Evolutionary conservation across 768 basidiomycete species (phyloP).

Genomic region (Serendipita indica): DNA sequence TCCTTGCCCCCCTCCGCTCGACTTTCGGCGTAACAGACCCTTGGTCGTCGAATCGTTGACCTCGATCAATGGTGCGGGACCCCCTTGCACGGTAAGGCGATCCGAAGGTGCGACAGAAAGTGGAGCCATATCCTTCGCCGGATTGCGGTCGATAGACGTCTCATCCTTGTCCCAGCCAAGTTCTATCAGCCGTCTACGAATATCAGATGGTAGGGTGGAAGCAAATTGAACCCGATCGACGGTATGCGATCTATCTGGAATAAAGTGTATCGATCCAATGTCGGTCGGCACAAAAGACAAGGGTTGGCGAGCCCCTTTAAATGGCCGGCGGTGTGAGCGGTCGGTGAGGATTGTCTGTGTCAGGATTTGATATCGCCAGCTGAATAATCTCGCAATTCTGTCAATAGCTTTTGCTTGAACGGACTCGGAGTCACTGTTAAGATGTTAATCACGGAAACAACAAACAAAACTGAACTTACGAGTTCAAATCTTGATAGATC

Average conservation of each 20-base stretch:
- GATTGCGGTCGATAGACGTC: constrained; percentile 36
- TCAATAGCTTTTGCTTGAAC: constrained; percentile 38
- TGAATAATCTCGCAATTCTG: constrained; percentile 40
- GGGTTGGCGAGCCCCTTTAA: constrained; percentile 53
- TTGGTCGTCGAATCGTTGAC: constrained; percentile 16
- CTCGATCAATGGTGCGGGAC: constrained; percentile 14
- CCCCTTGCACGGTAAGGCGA: constrained; percentile 25
- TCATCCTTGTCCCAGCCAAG: constrained; percentile 63
- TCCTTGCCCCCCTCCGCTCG: constrained; percentile 27
- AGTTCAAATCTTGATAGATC: constrained; percentile 44
- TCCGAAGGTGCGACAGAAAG: constrained; percentile 44
- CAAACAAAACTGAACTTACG: constrained; percentile 30
- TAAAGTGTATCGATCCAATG: constrained; percentile 47
- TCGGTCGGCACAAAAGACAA: constrained; percentile 65
- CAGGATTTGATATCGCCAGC: constrained; percentile 56
- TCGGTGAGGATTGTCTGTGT: constrained; percentile 48
- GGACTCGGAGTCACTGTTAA: constrained; percentile 31
- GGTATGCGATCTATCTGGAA: constrained; percentile 37
- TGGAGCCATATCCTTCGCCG: constrained; percentile 46
- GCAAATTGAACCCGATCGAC: constrained; percentile 34
- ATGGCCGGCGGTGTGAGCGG: constrained; percentile 44
- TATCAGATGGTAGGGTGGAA: constrained; percentile 40
- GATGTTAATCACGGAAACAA: neutral
- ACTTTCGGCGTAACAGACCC: constrained; percentile 38
- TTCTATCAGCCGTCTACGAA: constrained; percentile 50